Evolutionary conservation across 192 early-diverging fungal genomes (phyloP).

Genomic region (Rhizophlyctis rosea): DNA sequence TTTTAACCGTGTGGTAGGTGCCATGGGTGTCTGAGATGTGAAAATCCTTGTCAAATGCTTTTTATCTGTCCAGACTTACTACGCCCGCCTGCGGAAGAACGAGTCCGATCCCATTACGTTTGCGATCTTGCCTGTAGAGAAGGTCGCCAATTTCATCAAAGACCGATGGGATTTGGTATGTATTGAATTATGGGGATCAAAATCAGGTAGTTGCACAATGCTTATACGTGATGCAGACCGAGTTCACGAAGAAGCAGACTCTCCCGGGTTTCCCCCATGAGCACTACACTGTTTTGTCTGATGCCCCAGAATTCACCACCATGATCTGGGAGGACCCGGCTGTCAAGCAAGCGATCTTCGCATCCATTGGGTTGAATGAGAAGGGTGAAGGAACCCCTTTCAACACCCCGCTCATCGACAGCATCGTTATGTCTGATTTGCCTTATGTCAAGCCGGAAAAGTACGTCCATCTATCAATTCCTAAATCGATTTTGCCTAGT

Average conservation of each 20-base stretch:
- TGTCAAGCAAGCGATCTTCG: slow-evolving; percentile 39
- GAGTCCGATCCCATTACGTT: slow-evolving; percentile 60
- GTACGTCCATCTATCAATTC: slow-evolving; percentile 15
- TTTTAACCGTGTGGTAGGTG: no score
- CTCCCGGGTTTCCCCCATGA: slow-evolving; percentile 37
- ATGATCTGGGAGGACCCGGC: slow-evolving; percentile 48
- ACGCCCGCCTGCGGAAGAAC: slow-evolving; percentile 25
- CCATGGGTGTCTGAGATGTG: no score
- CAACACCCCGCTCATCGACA: slow-evolving; percentile 46
- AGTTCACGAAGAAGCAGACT: slow-evolving; percentile 36
- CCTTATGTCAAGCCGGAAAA: slow-evolving; percentile 58
- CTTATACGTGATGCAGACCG: slow-evolving; percentile 23
- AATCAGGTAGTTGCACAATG: neutral
- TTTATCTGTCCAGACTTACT: neutral
- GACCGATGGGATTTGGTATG: slow-evolving; percentile 63
- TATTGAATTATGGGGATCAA: slow-evolving; percentile 26
- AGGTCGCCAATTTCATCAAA: slow-evolving; percentile 52
- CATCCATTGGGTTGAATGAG: slow-evolving; percentile 35
- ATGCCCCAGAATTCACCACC: slow-evolving; percentile 52
- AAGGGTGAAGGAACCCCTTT: slow-evolving; percentile 30
- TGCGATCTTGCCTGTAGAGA: slow-evolving; percentile 58
- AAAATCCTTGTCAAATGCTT: neutral
- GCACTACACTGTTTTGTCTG: slow-evolving; percentile 49
- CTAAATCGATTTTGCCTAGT: neutral
- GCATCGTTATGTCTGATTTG: slow-evolving; percentile 58